Percentiles rank a stretch among this genome's conserved stretches.
Evolutionary conservation across 192 early-diverging fungal genomes (phyloP).

Genomic region (Pecoramyces ruminantium): DNA sequence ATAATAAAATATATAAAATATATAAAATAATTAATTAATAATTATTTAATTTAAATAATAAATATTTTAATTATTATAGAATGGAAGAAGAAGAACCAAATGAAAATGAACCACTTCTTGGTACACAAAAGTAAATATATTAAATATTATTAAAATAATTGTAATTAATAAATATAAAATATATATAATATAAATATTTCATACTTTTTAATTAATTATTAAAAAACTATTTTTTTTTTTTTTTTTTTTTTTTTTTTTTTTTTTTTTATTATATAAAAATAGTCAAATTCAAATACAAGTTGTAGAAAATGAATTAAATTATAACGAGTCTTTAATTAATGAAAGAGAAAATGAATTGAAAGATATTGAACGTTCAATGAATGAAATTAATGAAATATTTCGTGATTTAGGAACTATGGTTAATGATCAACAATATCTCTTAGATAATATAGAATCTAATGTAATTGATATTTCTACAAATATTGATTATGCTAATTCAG

Average conservation of each 20-base stretch:
- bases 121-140: slow-evolving; percentile 19
- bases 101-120: slow-evolving; percentile 41
- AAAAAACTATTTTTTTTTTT: no score
- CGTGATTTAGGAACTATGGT: slow-evolving; percentile 88
- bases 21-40: no score
- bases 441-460: slow-evolving; percentile 95
- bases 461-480: slow-evolving; percentile 66
- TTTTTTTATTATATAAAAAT: no score
- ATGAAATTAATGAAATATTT: slow-evolving; percentile 93
- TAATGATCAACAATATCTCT: slow-evolving; percentile 84
- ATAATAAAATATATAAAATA: no score
- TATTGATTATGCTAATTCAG: slow-evolving; percentile 57
- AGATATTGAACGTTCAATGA: slow-evolving; percentile 83
- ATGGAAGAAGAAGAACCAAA: slow-evolving; percentile 22
- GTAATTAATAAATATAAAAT: background rate
- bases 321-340: slow-evolving; percentile 80
- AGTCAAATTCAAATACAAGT: slow-evolving; percentile 26
- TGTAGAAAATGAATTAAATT: slow-evolving; percentile 82
- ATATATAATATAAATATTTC: background rate
- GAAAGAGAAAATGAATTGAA: slow-evolving; percentile 86
- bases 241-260: no score
- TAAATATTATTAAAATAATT: no score
- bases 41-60: no score
- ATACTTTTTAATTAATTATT: no score
- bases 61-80: slow-evolving; percentile 6